phyloP scores from a whole-genome alignment of 148 eudicot genomes.

The Oxyria digyna region DNA sequence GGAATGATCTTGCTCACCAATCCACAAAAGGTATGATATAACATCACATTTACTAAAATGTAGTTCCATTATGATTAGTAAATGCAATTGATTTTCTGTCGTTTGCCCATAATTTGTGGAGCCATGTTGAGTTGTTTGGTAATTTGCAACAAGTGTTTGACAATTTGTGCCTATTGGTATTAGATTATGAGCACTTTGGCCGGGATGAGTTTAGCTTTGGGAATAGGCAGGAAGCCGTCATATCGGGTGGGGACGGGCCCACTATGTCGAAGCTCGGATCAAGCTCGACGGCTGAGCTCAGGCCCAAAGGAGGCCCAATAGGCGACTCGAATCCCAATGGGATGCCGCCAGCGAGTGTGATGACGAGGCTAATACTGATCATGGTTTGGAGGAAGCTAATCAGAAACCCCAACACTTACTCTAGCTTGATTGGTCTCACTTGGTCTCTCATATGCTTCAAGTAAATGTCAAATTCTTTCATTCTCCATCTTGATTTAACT shows the following conservation, averaged over 20 bases:
- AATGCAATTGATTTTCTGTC: not conserved
- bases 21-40: slow-evolving; percentile 58
- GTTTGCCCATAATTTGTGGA: not conserved
- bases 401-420: slow-evolving; percentile 73
- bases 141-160: not conserved
- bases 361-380: slow-evolving; percentile 65
- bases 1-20: slow-evolving; percentile 34
- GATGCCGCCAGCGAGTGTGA: slow-evolving; percentile 73
- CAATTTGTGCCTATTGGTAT: not conserved
- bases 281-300: slow-evolving; percentile 65
- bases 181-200: slow-evolving; percentile 74
- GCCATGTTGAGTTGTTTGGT: not conserved
- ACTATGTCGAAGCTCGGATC: slow-evolving; percentile 65
- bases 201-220: slow-evolving; percentile 74
- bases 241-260: slow-evolving; percentile 41
- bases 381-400: slow-evolving; percentile 89
- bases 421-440: slow-evolving; percentile 64
- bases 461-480: slow-evolving; percentile 18
- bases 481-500: not conserved
- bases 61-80: not conserved
- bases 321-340: not conserved
- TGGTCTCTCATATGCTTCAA: slow-evolving; percentile 74
- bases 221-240: slow-evolving; percentile 32
- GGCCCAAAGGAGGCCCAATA: slow-evolving; percentile 10
- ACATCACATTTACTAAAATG: too few relatives aligned